Percentiles rank a stretch among this genome's conserved stretches.
Conservation (phyloP, 2,329 filamentous ascomycete genomes). For the Seiridium cupressi region DNA sequence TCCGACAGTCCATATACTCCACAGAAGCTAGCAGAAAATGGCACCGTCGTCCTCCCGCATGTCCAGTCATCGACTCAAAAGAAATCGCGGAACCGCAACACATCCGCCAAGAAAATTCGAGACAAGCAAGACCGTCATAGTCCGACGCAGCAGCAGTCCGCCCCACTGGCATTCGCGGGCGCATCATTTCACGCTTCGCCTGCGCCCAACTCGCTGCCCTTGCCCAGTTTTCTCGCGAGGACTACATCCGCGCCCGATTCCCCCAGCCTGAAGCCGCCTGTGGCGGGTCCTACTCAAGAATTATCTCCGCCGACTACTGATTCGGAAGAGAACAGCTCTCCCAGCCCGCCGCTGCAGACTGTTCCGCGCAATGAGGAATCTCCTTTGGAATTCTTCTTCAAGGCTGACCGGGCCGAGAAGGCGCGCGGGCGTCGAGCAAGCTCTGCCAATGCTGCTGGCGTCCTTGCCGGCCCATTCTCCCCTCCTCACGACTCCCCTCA, state of each 20-base stretch:
- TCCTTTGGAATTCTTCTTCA: conserved; percentile 87
- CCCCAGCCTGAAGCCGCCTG: conserved; percentile 43
- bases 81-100: conserved; percentile 21
- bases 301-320: conserved; percentile 53
- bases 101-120: conserved; percentile 21
- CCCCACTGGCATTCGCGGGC: conserved; percentile 74
- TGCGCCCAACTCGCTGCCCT: conserved; percentile 3
- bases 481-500: conserved; percentile 40
- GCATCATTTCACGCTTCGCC: conserved; percentile 72
- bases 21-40: conserved; percentile 37
- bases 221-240: conserved; percentile 52
- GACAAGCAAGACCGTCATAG: conserved; percentile 40
- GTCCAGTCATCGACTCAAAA: conserved; percentile 28
- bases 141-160: conserved; percentile 42
- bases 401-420: conserved; percentile 78
- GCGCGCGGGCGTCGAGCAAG: conserved; percentile 57
- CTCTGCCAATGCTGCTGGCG: conserved; percentile 39
- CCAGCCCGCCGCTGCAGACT: conserved; percentile 31
- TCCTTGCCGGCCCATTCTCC: conserved; percentile 44
- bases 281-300: conserved; percentile 35
- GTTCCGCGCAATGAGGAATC: conserved; percentile 53
- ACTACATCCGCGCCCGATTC: conserved; percentile 62
- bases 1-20: conserved; percentile 40
- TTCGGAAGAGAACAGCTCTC: conserved; percentile 47
- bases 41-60: conserved; percentile 25